Base-by-base conservation (phyloP, 2,329 filamentous ascomycete genomes). In the Ophiognomonia clavigignenti-juglandacearum region DNA sequence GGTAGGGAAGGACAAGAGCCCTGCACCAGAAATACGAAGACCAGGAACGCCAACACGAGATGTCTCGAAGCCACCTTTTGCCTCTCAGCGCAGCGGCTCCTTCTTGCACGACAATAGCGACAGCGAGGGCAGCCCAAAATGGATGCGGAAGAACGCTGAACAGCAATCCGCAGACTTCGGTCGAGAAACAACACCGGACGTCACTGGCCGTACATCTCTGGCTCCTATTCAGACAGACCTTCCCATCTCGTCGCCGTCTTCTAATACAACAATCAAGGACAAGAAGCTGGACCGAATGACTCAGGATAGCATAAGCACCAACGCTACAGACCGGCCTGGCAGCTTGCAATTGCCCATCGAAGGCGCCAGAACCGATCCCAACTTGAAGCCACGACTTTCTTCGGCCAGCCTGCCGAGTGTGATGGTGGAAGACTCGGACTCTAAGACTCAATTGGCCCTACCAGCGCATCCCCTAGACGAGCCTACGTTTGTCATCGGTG, bases 21-120 rank as follows among this genome's bases (percentile, higher is more conserved):
- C 32, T 27, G 43, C 31, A 46, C 50, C 29, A 53, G 53, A 47
- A 37, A 50, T 36, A 39, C 57, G 47, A 40, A 51, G 43, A n/a
- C 44, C 43, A 29, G 50, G 54, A n/a, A 69, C 68, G 0, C 67
- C 72, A 2, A 64, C 59, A 4, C 58, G 64, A 23, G 56, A 61
- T 11, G 55, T 64, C 5, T 61, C 64, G 1, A 61, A 64, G 34
- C 60, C 61, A 8, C 61, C 61, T 2, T 59, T 55, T 26, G 43
- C 54, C 14, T 55, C 58, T 22, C 61, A 61, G 39, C 67, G 68
- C 24, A 68, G 67, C 27, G 68, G 73, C 48, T 77, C 74, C 0
- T 78, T 78, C 61, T 62, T 78, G 36, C 67, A 73, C 46, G 70
- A 77, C 38, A 73, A 76, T 47, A 78, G 74, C 52, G 75, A 78